Base-by-base conservation (phyloP, 164 flowering plant species). In the Aristolochia fimbriata region DNA sequence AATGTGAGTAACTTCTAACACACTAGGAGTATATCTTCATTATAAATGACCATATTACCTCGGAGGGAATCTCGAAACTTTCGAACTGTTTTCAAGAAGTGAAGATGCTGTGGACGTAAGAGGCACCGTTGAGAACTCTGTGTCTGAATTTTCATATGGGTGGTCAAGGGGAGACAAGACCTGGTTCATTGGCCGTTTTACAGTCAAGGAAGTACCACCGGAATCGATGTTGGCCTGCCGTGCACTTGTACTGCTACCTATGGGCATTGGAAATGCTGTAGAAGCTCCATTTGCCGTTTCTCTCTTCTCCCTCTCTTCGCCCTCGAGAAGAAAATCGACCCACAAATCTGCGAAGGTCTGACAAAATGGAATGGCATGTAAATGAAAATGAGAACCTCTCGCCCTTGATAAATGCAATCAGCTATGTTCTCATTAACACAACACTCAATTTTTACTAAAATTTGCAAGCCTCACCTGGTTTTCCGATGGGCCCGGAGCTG, bases 261-360 rank as follows among this genome's bases (percentile, higher is more conserved):
- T 71, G 8, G 66, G 64, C 73, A 14, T 23, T 52, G 65, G 66
- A 21, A 75, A 54, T 17, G 37, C 66, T 8, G 56, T 62, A 8
- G 61, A 65, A n/a, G 67, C 31, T 41, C 66, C 49, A 21, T 74
- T 87, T 21, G 37, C 69, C 3, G 77, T 11, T 60, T 81, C 93
- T 45, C 83, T 77, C 63, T 70, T 85, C 65, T 84, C 97, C 64
- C 91, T 80, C 70, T 88, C 91, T 72, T 86, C 88, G 17, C 82
- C 79, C 76, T 94, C 99, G 71, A 94, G 93, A 68, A 94, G 96
- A 72, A 88, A 94, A 77, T 94, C 99, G 61, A 94, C 99, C 99
- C 99, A 94, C 22, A 91, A 65, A 83, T 94, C 97, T 71, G 96
- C 83, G 78, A 94, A 82, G 15, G 99, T 86, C 99, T 94, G 93